Percentiles rank a stretch among this genome's conserved stretches.
phyloP scores from a whole-genome alignment of 257 asterid species.

The Primulina tabacum region DNA sequence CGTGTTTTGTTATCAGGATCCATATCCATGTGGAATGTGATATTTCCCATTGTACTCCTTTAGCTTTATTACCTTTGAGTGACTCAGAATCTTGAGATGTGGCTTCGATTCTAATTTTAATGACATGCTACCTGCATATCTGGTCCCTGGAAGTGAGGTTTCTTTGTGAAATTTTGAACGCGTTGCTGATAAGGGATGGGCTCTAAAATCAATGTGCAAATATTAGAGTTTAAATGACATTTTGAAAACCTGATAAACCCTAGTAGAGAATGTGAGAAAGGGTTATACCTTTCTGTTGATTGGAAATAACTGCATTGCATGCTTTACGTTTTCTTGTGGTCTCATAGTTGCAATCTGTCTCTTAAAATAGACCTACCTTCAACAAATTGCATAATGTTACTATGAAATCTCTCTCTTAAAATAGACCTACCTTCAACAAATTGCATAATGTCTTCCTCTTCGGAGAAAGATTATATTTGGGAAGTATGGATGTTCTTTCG shows the following conservation, averaged over 20 bases:
- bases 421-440: conserved; percentile 11
- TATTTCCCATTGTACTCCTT: background rate
- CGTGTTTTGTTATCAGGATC: background rate
- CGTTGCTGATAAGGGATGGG: background rate
- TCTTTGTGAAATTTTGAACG: background rate
- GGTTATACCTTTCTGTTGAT: background rate
- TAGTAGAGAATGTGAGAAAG: background rate
- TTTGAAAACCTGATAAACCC: background rate
- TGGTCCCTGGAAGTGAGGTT: background rate
- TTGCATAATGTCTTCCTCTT: conserved; percentile 1
- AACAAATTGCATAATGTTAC: conserved; percentile 11
- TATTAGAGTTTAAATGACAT: background rate
- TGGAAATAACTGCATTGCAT: background rate
- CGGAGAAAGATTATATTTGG: conserved; percentile 13
- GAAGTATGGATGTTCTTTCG: conserved; percentile 9
- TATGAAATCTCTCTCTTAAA: background rate
- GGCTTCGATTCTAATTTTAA: background rate
- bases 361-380: conserved; percentile 4
- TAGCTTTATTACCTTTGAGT: background rate
- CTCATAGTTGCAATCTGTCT: background rate
- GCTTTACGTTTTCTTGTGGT: background rate
- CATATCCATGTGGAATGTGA: background rate
- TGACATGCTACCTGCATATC: background rate
- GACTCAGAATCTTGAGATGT: background rate
- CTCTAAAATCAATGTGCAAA: background rate